Base-by-base conservation (phyloP, 2,329 filamentous ascomycete species). In the Scleromitrula shiraiana region DNA sequence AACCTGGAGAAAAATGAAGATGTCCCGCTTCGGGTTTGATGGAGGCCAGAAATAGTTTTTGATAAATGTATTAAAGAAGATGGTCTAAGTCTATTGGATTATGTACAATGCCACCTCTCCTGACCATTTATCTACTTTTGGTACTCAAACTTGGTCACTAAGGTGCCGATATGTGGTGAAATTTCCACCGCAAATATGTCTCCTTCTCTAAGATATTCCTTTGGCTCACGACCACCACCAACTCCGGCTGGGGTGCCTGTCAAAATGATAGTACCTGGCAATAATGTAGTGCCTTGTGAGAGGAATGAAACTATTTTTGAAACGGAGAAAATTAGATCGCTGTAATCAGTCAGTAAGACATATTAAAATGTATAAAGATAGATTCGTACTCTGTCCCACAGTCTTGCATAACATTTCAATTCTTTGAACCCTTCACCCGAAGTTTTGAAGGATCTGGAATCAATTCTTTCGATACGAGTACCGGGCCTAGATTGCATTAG, bases 171-270 rank as follows among this genome's bases (percentile, higher is more conserved):
- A 57, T 72, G 59, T 12, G 72, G 71, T 44, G 69, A 54, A 49
- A 75, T 64, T 63, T 74, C 70, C 5, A 75, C 70, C 0, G 65
- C 61, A 53, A 76, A 73, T 51, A 71, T 66, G 50, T 73, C 70
- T 2, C 71, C 70, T 2, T 64, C 63, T 50, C 64, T 67, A 46
- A 75, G 53, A 51, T 67, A 70, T 47, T 68, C 67, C 53, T 70
- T 67, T 2, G 71, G 61, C 7, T 50, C 36, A 22, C 53, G 56
- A 14, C 54, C 50, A 15, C 56, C 53, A 2, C 61, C 61, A 29
- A 63, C 57, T 55, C 70, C 70, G 33, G 63, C 63, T 2, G 70
- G 70, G 0, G 71, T 75, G 4, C 70, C 71, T 0, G 70, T 73
- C 64, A 73, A 64, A 7, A 73, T 71, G 3, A 73, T 59, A 3